phyloP scores from a whole-genome alignment of 257 asterid species.

The Handroanthus guayacan region DNA sequence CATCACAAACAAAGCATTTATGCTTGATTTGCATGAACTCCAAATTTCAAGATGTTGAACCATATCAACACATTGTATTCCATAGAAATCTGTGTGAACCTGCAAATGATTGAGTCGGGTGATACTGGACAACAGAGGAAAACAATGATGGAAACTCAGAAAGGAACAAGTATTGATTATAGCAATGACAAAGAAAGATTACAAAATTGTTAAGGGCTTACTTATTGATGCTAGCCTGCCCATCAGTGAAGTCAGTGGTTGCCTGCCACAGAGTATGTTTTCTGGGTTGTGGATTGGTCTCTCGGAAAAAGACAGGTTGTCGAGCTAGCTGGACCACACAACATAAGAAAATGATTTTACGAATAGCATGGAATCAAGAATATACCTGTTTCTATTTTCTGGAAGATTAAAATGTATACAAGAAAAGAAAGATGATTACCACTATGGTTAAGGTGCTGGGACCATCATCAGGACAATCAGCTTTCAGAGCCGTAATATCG shows the following conservation, averaged over 20 bases:
- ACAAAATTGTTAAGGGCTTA: conserved; percentile 36
- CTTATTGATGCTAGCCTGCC: conserved; percentile 78
- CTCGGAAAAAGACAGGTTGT: conserved; percentile 70
- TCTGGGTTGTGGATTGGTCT: conserved; percentile 91
- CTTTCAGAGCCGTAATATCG: conserved; percentile 74
- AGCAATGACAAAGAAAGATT: conserved; percentile 1
- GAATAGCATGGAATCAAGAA: conserved; percentile 5
- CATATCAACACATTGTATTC: conserved; percentile 4
- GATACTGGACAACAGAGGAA: background rate
- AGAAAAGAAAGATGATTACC: conserved; percentile 51
- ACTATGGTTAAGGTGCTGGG: conserved; percentile 67
- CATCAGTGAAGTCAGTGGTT: conserved; percentile 77
- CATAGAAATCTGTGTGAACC: background rate
- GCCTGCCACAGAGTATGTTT: conserved; percentile 92
- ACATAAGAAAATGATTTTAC: conserved; percentile 9
- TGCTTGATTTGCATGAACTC: background rate
- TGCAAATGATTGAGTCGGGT: conserved; percentile 6
- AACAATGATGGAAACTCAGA: conserved; percentile 3
- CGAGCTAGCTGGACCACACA: conserved; percentile 66
- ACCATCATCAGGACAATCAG: conserved; percentile 63
- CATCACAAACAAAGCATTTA: background rate
- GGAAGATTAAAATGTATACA: conserved; percentile 6
- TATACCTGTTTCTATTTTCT: background rate
- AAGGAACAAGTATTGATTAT: background rate
- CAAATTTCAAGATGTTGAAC: conserved; percentile 9